Evolutionary conservation across 768 basidiomycete species (phyloP).

Genomic region (Sporobolomyces phaffii): DNA sequence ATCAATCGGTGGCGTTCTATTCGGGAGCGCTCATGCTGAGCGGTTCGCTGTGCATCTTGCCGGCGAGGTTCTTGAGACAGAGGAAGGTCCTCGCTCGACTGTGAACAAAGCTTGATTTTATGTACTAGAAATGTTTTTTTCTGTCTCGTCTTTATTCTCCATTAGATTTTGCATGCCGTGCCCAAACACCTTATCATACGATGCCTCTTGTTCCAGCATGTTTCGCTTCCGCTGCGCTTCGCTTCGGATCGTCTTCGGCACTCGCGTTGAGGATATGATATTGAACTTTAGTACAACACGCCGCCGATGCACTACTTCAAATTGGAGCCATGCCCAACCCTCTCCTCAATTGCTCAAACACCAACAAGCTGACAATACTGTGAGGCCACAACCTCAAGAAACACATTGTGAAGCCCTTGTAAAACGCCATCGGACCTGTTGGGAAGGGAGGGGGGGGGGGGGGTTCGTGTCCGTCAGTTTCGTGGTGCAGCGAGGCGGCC

Average conservation of each 20-base stretch:
- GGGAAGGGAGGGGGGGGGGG: too few species aligned
- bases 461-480: too few species aligned
- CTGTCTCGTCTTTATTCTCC: too few species aligned
- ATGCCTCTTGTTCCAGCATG: neutral
- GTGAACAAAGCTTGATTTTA: too few species aligned
- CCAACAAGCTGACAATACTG: slow-evolving; percentile 18
- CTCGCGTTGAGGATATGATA: slow-evolving; percentile 2
- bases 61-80: slow-evolving; percentile 12
- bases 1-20: slow-evolving; percentile 14
- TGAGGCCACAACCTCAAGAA: slow-evolving; percentile 37
- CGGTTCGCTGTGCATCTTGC: slow-evolving; percentile 6
- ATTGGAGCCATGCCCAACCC: slow-evolving; percentile 22
- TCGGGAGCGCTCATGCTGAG: slow-evolving; percentile 11
- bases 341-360: slow-evolving; percentile 32
- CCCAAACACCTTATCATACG: too few species aligned
- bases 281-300: neutral
- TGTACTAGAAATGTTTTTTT: too few species aligned
- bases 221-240: too few species aligned
- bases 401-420: slow-evolving; percentile 38
- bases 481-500: too few species aligned
- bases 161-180: too few species aligned
- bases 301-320: too few species aligned
- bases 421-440: slow-evolving; percentile 30
- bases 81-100: neutral
- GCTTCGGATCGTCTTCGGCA: too few species aligned